phyloP scores from a whole-genome alignment of 441 rosid species.

The Croton setiger region DNA sequence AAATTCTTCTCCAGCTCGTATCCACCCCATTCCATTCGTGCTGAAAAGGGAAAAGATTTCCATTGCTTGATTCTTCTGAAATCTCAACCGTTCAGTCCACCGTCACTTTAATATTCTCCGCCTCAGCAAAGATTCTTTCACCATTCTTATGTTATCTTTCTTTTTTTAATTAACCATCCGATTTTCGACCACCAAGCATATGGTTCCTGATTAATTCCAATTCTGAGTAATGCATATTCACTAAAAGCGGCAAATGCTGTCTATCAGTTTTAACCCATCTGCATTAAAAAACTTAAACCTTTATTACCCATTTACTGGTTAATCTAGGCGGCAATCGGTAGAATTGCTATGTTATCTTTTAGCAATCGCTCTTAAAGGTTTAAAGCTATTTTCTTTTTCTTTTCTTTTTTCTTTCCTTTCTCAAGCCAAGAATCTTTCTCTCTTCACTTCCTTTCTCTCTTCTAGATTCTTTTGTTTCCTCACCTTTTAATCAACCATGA shows the following conservation, averaged over 20 bases:
- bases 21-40: conserved; percentile 11
- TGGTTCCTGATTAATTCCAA: too few relatives aligned
- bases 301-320: too few relatives aligned
- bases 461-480: conserved; percentile 35
- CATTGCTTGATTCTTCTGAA: too few relatives aligned
- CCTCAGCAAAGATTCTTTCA: conserved; percentile 45
- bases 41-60: background rate
- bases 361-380: conserved; percentile 12
- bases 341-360: too few relatives aligned
- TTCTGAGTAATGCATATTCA: too few relatives aligned
- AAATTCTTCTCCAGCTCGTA: conserved; percentile 13
- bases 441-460: conserved; percentile 32
- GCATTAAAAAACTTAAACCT: too few relatives aligned
- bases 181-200: too few relatives aligned
- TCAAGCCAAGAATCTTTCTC: conserved; percentile 91
- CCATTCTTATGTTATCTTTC: too few relatives aligned
- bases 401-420: conserved; percentile 55
- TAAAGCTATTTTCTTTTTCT: conserved; percentile 22
- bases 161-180: too few relatives aligned
- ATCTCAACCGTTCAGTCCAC: conserved; percentile 30
- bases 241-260: too few relatives aligned
- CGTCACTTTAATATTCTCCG: conserved; percentile 43
- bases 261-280: too few relatives aligned
- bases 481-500: conserved; percentile 43
- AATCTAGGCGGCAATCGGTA: too few relatives aligned